Conservation (phyloP, 78 protist species). For the Dictyostelium discoideum region dicty_2.7 NC_007091.3:624501-625000, state of each 20-base stretch:
- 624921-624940: not conserved
- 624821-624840: not conserved
- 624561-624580: not conserved
- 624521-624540: not conserved
- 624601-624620: not conserved
- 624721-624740: not conserved
- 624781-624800: conserved; percentile 8
- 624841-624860: conserved; percentile 26
- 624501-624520: not conserved
- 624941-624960: not conserved
- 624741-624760: not conserved
- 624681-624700: not conserved
- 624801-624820: not conserved
- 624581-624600: not conserved
- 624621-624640: not conserved
- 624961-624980: not conserved
- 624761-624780: not conserved
- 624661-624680: not conserved
- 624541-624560: not conserved
- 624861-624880: conserved; percentile 36
- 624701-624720: conserved; percentile 1
- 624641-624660: not conserved
- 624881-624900: conserved; percentile 46
- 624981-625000: not conserved
- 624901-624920: conserved; percentile 7